Base-by-base conservation (phyloP, 1,284 basidiomycete species). In the Rhodotorula sp. region DNA sequence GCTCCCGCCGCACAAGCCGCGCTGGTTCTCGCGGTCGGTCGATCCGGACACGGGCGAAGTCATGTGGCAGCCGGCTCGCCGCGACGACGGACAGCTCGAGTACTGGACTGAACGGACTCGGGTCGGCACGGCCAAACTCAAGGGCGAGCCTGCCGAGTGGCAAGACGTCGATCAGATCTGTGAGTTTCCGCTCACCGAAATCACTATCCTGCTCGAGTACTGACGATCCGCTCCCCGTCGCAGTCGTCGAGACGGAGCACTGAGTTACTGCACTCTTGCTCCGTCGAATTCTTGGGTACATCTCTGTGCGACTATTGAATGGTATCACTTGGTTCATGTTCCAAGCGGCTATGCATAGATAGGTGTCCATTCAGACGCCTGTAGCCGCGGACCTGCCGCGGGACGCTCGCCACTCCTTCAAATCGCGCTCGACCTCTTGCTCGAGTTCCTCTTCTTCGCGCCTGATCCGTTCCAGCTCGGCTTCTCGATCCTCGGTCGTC, bases 21-120 rank as follows among this genome's bases (percentile, higher is more conserved):
- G 93, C 31, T 83, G 82, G 81, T 83, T 82, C 75, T 71, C 64
- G 29, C 81, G 14, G 85, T 85, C 87, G 78, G 89, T 87, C 26
- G 93, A 96, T 78, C 85, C 86, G 0, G 94, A 97, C 82, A 91
- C 91, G 0, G 90, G 90, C 2, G 93, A 95, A 79, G 84, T 91
- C 46, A 88, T 93, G 62, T 97, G 93, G 93, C 81, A 84, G 67
- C 93, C 93, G 0, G 81, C 84, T 26, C 83, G 87, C 66, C 81
- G 82, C 12, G 85, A 84, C 20, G 84, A 86, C 26, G 83, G 83
- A 1, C 80, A 82, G 60, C 81, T 94, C 62, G 90, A 91, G 81
- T 97, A 95, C 83, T 97, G 93, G 93, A 79, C 83, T 2, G 89
- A 92, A 81, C 85, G 92, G 77, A 89, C 91, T 80, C 84, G 82